phyloP scores from a whole-genome alignment of 164 flowering plant species.

The Tinospora cordifolia region DNA sequence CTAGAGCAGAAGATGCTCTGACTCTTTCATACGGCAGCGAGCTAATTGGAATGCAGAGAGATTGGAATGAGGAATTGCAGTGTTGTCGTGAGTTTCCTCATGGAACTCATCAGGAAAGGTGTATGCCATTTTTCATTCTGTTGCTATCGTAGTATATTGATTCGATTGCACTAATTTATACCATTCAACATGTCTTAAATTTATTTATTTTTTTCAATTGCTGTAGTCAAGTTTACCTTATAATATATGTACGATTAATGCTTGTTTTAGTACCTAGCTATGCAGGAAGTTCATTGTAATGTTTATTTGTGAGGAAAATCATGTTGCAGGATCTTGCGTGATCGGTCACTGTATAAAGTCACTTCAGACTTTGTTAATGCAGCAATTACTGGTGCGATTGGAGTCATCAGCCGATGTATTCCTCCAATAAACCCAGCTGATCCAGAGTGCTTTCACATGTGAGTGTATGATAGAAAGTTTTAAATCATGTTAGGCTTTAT shows the following conservation, averaged over 20 bases:
- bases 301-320: conserved; percentile 3
- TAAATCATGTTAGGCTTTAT: neutral
- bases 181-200: neutral
- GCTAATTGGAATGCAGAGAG: conserved; percentile 97
- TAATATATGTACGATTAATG: neutral
- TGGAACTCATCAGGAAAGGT: conserved; percentile 84
- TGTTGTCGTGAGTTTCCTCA: conserved; percentile 96
- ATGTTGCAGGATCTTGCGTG: conserved; percentile 79
- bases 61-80: conserved; percentile 99
- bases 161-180: neutral
- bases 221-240: neutral
- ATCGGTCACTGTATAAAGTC: conserved; percentile 94
- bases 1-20: conserved; percentile 92
- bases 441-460: conserved; percentile 99
- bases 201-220: neutral
- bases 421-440: conserved; percentile 99
- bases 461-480: conserved; percentile 24
- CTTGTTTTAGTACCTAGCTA: neutral
- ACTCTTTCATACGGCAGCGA: conserved; percentile 94
- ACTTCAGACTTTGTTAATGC: conserved; percentile 98
- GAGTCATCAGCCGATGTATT: conserved; percentile 95
- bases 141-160: neutral
- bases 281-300: neutral
- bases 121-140: conserved; percentile 7
- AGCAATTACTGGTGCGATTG: conserved; percentile 89